Conservation (phyloP, 2,329 filamentous ascomycete genomes). For the Cadophora gregata region DNA sequence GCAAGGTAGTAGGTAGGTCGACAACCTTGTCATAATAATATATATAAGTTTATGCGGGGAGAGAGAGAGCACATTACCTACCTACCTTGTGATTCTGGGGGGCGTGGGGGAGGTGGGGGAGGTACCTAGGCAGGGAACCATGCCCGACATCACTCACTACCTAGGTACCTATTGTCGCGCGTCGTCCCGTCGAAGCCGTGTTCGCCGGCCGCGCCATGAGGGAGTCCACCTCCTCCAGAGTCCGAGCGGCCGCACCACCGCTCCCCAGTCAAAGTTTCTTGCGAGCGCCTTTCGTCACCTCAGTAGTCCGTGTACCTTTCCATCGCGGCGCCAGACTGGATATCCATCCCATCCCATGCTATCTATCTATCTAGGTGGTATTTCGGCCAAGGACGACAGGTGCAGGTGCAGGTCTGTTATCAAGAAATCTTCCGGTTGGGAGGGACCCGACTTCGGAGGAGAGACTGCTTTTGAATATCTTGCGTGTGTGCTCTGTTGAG, state of each 20-base stretch:
- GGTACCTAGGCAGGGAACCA: background rate
- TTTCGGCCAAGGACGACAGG: background rate
- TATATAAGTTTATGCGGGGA: too few relatives aligned
- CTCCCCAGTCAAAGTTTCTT: background rate
- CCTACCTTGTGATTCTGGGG: too few relatives aligned
- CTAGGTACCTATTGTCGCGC: too few relatives aligned
- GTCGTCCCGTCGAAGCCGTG: conserved; percentile 8
- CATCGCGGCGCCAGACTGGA: background rate
- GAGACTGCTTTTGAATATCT: conserved; percentile 1
- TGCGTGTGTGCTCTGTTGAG: background rate
- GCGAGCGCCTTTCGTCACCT: background rate
- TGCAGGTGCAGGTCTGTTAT: background rate
- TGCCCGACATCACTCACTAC: conserved; percentile 4
- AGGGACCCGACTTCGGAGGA: conserved; percentile 1
- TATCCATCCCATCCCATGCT: background rate
- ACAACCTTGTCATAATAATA: conserved; percentile 7
- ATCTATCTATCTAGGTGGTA: conserved; percentile 5
- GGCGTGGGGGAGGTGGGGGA: background rate
- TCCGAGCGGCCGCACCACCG: too few relatives aligned
- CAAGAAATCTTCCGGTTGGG: conserved; percentile 10
- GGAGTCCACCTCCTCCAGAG: background rate
- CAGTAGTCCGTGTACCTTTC: background rate
- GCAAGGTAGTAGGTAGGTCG: too few relatives aligned
- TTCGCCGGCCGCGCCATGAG: background rate
- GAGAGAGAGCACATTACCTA: conserved; percentile 5